Conservation (phyloP, 257 asterid species). For the Solanum medicagineum region DNA sequence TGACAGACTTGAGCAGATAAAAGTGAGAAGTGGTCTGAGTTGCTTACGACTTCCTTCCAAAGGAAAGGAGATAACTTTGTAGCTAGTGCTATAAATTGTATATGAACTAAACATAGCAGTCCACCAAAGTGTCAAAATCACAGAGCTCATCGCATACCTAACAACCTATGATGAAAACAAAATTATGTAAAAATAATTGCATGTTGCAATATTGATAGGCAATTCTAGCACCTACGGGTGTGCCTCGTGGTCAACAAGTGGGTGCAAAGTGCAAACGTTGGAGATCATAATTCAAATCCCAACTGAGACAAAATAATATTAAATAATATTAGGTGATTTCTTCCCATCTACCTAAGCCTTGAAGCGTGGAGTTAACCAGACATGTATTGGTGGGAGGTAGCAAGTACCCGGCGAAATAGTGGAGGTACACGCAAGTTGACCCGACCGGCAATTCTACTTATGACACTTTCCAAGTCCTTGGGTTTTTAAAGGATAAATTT, state of each 20-base stretch:
- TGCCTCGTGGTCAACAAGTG: not conserved
- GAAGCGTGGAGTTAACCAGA: not conserved
- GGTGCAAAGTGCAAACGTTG: not conserved
- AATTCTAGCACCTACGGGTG: not conserved
- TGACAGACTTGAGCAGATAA: not conserved
- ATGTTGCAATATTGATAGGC: not conserved
- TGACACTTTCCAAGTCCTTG: not conserved
- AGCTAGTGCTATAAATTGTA: not conserved
- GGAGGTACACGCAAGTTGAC: not conserved
- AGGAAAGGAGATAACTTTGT: not conserved
- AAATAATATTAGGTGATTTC: not conserved
- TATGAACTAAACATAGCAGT: not conserved
- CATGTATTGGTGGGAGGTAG: not conserved
- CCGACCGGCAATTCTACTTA: not conserved
- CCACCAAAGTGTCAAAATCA: not conserved
- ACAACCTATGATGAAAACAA: not conserved
- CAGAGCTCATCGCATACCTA: not conserved
- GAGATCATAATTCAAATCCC: not conserved
- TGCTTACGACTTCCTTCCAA: not conserved
- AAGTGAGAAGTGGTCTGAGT: not conserved
- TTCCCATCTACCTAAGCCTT: not conserved
- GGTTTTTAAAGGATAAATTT: not conserved
- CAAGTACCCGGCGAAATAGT: not conserved
- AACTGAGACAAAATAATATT: not conserved
- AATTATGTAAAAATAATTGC: not conserved